Conservation (phyloP, 164 flowering plant genomes). For the Taxillus chinensis region DNA sequence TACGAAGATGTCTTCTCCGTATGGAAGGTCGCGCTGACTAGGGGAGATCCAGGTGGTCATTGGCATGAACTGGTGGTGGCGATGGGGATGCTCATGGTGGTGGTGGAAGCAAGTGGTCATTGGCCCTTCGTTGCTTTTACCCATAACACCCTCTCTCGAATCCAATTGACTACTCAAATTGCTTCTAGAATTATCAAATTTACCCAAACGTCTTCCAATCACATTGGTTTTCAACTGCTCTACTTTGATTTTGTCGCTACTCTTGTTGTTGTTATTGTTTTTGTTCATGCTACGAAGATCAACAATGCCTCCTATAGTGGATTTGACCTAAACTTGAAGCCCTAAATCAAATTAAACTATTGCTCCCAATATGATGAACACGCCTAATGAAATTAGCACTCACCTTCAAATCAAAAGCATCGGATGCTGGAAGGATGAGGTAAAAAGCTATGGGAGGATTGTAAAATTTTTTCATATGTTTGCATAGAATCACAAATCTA, state of each 20-base stretch:
- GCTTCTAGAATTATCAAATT: constrained; percentile 3
- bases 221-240: constrained; percentile 2
- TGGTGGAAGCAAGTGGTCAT: background rate
- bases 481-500: constrained; percentile 11
- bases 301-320: background rate
- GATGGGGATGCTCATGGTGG: too few relatives aligned
- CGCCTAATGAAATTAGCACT: background rate
- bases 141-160: constrained; percentile 15
- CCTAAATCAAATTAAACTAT: background rate
- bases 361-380: background rate
- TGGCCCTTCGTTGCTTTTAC: constrained; percentile 1
- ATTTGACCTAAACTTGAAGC: constrained; percentile 15
- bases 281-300: constrained; percentile 8
- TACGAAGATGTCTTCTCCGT: too few relatives aligned
- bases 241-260: too few relatives aligned
- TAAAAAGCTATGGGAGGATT: constrained; percentile 9
- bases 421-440: constrained; percentile 9
- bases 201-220: constrained; percentile 6
- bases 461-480: constrained; percentile 18
- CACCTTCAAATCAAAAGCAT: constrained; percentile 25
- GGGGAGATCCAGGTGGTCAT: background rate
- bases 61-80: background rate
- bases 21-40: too few relatives aligned
- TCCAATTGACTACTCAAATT: constrained; percentile 7
- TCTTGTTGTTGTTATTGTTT: constrained; percentile 3